Base-by-base conservation (phyloP, 2,329 filamentous ascomycete species). In the Furcasterigmium sp. region DNA sequence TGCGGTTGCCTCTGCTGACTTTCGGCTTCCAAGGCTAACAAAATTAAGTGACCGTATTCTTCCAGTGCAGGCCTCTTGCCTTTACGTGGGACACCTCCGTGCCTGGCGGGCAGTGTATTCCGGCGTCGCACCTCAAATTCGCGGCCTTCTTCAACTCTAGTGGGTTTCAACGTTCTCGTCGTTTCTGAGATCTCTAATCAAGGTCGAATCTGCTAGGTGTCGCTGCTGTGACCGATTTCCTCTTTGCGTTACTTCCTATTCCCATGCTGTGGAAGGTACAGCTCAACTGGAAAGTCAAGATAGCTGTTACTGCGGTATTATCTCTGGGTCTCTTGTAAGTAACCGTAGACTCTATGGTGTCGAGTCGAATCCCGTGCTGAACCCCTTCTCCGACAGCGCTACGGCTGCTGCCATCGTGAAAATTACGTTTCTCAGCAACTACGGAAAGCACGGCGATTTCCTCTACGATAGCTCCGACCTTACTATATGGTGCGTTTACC, bases 221-320 rank as follows among this genome's bases (percentile, higher is more conserved):
- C n/a, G 51, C 53, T 8, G 49, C 55, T 10, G 32, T 55, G 17
- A 57, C 56, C 14, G 57, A 60, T 29, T 32, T 58, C 8, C 26
- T 55, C 11, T 59, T 60, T 30, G 57, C 57, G 3, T 19, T 60
- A 2, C 44, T 59, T 1, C 56, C 56, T 1, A 43, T 57, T 2
- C 56, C 55, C 1, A 57, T 59, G 40, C 43, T 60, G 2, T 59
- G 56, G 56, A 53, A 51, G 0, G 53, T 60, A 1, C 53, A 59
- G 39, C 46, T 60, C 28, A 60, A 56, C 46, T 50, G 50, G 44
- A 54, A 46, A 30, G 53, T 53, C 41, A 58, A 57, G 38, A 39
- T 48, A 1, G 53, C 56, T 18, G 46, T 60, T 3, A 47, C 52
- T 1, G 51, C 26, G 4, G 53, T 60, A 9, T 43, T 60, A 15